phyloP scores from a whole-genome alignment of 139 green algal genomes.

The Chlamydomonas asymmetrica region DNA sequence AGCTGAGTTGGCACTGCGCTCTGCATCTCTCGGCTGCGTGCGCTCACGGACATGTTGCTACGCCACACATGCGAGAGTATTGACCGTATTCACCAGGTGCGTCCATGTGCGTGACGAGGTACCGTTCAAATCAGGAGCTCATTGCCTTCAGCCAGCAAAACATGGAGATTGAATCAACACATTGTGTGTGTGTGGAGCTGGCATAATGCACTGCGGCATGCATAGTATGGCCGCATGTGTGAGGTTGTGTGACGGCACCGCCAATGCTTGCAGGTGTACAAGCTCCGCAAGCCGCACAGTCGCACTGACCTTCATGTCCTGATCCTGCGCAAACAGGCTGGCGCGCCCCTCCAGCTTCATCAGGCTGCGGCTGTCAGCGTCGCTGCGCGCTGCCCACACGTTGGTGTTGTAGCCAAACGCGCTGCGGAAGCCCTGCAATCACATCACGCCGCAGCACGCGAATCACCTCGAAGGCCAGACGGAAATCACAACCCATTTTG shows the following conservation, averaged over 20 bases:
- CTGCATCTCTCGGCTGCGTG: background rate
- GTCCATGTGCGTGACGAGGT: background rate
- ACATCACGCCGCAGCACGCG: too few species aligned
- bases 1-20: background rate
- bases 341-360: slow-evolving; percentile 12
- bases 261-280: background rate
- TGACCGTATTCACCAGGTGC: background rate
- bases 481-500: too few species aligned
- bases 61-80: background rate
- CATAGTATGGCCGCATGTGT: background rate
- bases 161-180: background rate
- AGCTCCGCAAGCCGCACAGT: background rate
- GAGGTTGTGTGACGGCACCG: background rate
- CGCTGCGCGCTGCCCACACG: slow-evolving; percentile 42
- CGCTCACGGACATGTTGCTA: background rate
- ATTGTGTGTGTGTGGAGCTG: background rate
- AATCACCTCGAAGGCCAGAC: too few species aligned
- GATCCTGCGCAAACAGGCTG: slow-evolving; percentile 13
- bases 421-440: slow-evolving; percentile 50
- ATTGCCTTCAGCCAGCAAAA: background rate
- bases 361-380: background rate
- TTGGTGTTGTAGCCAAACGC: slow-evolving; percentile 68
- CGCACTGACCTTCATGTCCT: slow-evolving; percentile 18
- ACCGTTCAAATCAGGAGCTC: background rate
- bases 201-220: background rate